Conservation (phyloP, 2,329 filamentous ascomycete species). For the Lanzia echinophila region DNA sequence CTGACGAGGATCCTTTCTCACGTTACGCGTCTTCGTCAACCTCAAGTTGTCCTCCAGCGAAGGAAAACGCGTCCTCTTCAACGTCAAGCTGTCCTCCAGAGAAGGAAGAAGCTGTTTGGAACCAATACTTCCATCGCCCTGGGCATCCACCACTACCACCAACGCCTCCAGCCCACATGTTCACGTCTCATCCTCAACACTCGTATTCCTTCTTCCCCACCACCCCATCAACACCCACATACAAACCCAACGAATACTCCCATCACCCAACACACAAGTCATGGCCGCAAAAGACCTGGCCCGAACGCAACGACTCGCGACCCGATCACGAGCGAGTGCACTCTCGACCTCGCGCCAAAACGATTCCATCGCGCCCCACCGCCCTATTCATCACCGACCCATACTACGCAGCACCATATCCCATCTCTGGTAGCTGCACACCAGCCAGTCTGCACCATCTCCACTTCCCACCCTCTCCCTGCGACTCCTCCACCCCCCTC, state of each 20-base stretch:
- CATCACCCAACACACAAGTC: constrained; percentile 8
- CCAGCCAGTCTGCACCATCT: not conserved
- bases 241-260: not conserved
- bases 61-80: constrained; percentile 2
- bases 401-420: not conserved
- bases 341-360: constrained; percentile 2
- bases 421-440: not conserved
- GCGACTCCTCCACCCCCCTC: not conserved
- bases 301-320: constrained; percentile 7
- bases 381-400: not conserved
- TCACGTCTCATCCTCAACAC: not conserved
- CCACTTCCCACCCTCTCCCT: not conserved
- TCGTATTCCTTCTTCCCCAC: constrained; percentile 4
- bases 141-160: not conserved
- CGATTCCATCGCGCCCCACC: not conserved
- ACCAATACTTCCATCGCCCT: constrained; percentile 2
- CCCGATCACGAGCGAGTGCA: not conserved
- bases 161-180: not conserved
- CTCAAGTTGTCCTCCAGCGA: not conserved
- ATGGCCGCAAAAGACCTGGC: constrained; percentile 3
- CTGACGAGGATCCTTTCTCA: constrained; percentile 2
- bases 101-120: constrained; percentile 8
- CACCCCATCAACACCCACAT: not conserved
- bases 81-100: constrained; percentile 1
- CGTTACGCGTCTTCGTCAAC: constrained; percentile 6